A percentile compares a stretch with the other conserved stretches of the same genome.
These are phyloP conservation scores for Agaricus subrufescens DNA, from an alignment of 768 basidiomycete genomes.

Conservation along the genomic window DNA sequence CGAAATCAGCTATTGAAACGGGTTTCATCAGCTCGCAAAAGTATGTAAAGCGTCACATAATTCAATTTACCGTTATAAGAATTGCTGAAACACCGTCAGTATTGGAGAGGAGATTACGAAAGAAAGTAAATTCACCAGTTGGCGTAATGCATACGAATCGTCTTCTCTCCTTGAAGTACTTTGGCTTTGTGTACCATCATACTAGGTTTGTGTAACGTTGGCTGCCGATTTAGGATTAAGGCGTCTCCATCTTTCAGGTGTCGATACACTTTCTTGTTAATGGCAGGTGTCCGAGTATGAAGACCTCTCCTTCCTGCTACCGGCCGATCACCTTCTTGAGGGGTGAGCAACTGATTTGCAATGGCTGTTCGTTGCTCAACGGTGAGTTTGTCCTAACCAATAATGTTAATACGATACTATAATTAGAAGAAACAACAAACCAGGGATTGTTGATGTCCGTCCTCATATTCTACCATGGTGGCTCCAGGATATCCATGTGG, in stretches of 20 bases:
- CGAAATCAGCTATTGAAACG: constrained; percentile 20
- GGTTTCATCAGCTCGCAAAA: constrained; percentile 14
- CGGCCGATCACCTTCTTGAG: constrained; percentile 67
- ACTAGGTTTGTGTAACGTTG: constrained; percentile 96
- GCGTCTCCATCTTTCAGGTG: constrained; percentile 95
- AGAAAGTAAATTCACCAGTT: constrained; percentile 69
- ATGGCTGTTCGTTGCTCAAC: constrained; percentile 91
- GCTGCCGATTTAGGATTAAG: constrained; percentile 94
- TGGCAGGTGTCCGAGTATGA: constrained; percentile 68
- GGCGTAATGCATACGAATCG: constrained; percentile 99
- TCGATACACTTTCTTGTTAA: constrained; percentile 97
- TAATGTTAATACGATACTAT: not conserved
- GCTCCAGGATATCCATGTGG: constrained; percentile 89
- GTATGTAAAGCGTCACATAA: not conserved
- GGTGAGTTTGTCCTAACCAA: constrained; percentile 70
- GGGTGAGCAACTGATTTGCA: constrained; percentile 92
- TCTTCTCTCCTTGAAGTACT: constrained; percentile 93
- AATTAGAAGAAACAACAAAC: constrained; percentile 34
- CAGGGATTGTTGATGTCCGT: constrained; percentile 82
- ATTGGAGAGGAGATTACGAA: not conserved
- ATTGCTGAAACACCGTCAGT: constrained; percentile 52
- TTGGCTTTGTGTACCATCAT: constrained; percentile 99
- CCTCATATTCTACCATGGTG: constrained; percentile 91
- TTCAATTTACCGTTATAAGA: constrained; percentile 83
- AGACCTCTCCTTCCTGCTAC: constrained; percentile 48